Base-by-base conservation (phyloP, 2,329 filamentous ascomycete species). In the Hypoxylon sp. region DNA sequence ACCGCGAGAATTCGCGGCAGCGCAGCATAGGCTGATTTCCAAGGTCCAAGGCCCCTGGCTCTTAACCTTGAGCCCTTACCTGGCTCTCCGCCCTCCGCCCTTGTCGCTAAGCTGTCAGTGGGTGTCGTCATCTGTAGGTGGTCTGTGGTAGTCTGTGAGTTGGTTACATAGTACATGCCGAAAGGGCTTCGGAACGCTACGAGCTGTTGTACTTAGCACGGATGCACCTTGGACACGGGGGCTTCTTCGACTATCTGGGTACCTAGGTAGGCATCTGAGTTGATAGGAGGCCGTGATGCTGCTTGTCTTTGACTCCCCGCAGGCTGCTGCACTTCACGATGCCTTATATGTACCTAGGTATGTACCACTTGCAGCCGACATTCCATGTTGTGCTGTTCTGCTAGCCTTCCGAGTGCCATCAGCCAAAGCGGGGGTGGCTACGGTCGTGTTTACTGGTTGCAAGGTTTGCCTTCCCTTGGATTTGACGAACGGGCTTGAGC, bases 91-190 rank as follows among this genome's bases (percentile, higher is more conserved):
- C n/a, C 15, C 31, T 35, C 18, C 13, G 27, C 27, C 27, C 27
- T 29, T 11, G 9, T 3, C 27, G 9, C 27, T 29, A 3, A 29
- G 27, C 3, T 8, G 24, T 46, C 18, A 38, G 37, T n/a, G 45
- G 8, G 17, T 60, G 57, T 58, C 49, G 53, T 60, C 47, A 54
- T 38, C 47, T 37, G 47, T 46, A 37, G 43, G 26, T 43, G n/a
- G 26, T 41, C n/a, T n/a, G n/a, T 45, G 18, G 41, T 27, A 31
- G 43, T 40, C 24, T n/a, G n/a, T n/a, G n/a, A n/a, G n/a, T 58
- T 27, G 54, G 61, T 57, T 62, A 50, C 58, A 45, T 47, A 55
- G 58, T 55, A 61, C 55, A 7, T 46, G n/a, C 48, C 18, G 45
- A 29, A 45, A 49, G 41, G 37, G 53, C 42, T 41, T 37, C 42